A percentile compares a stretch with the other conserved stretches of the same genome.
Evolutionary conservation across 805 yeast species (phyloP).

Genomic region (Starmerella geochares): DNA sequence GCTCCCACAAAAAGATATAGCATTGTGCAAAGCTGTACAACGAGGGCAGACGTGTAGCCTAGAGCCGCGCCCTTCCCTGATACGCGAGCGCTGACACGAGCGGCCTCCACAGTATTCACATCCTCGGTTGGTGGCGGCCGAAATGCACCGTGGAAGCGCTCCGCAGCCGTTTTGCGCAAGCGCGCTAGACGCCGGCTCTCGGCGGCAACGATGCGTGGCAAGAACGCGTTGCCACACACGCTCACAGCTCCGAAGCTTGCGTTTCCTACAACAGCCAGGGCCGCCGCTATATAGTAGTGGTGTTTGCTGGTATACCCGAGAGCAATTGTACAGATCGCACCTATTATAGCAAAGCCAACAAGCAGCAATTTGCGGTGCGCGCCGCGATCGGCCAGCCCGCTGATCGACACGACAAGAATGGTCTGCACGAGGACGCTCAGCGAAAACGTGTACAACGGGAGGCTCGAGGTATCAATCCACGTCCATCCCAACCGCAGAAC

Average conservation of each 20-base stretch:
- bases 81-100: conserved; percentile 21
- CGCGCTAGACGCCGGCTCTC: conserved; percentile 10
- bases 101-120: conserved; percentile 8
- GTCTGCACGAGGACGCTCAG: conserved; percentile 64
- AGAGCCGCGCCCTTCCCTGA: conserved; percentile 57
- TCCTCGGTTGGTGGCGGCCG: neutral
- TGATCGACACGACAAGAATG: conserved; percentile 55
- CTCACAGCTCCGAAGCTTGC: conserved; percentile 67
- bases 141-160: conserved; percentile 23
- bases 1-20: conserved; percentile 35
- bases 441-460: conserved; percentile 65
- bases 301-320: conserved; percentile 35
- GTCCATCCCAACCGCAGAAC: conserved; percentile 39
- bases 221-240: conserved; percentile 66
- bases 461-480: conserved; percentile 61
- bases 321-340: conserved; percentile 44
- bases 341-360: conserved; percentile 47
- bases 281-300: conserved; percentile 40
- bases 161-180: conserved; percentile 14
- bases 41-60: conserved; percentile 59
- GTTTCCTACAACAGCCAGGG: conserved; percentile 53
- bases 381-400: conserved; percentile 63
- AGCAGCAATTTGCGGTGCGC: conserved; percentile 47
- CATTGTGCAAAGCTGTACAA: conserved; percentile 56
- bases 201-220: conserved; percentile 45